Evolutionary conservation across 2,329 filamentous ascomycete genomes (phyloP).

Genomic region (Thermoascus crustaceus): DNA sequence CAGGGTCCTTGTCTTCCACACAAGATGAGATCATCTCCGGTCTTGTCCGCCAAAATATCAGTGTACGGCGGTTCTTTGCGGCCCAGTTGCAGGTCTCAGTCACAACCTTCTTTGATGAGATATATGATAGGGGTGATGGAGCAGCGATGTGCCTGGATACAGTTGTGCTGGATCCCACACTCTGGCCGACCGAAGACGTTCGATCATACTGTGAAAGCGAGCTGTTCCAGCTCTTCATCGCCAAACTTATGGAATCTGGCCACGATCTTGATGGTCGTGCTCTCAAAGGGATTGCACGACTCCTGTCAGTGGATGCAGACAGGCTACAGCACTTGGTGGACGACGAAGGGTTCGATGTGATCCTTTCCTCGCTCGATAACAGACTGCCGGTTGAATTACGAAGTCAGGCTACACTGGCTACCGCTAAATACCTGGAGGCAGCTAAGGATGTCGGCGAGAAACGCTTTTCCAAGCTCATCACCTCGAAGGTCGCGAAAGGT

Average conservation of each 20-base stretch:
- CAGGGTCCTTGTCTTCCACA: conserved; percentile 27
- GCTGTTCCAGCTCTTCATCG: conserved; percentile 60
- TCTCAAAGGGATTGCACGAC: conserved; percentile 52
- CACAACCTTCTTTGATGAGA: conserved; percentile 41
- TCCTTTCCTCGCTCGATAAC: conserved; percentile 80
- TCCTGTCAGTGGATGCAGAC: conserved; percentile 48
- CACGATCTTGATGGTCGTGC: conserved; percentile 60
- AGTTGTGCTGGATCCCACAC: conserved; percentile 37
- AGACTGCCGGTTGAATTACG: conserved; percentile 65
- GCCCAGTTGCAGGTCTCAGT: conserved; percentile 35
- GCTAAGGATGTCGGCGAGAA: conserved; percentile 62
- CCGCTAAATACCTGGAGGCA: conserved; percentile 74
- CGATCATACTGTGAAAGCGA: conserved; percentile 39
- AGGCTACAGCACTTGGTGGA: conserved; percentile 46
- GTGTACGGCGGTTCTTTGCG: conserved; percentile 37
- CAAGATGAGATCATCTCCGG: conserved; percentile 42
- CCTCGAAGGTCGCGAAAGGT: conserved; percentile 59
- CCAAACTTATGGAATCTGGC: conserved; percentile 82
- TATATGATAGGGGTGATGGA: conserved; percentile 41
- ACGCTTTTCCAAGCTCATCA: conserved; percentile 67
- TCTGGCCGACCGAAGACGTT: conserved; percentile 38
- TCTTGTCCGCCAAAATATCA: conserved; percentile 35
- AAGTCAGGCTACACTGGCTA: conserved; percentile 72
- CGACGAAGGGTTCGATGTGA: conserved; percentile 70
- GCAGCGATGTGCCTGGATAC: conserved; percentile 40